Base-by-base conservation (phyloP, 306 rosid genomes). In the Parietaria judaica region DNA sequence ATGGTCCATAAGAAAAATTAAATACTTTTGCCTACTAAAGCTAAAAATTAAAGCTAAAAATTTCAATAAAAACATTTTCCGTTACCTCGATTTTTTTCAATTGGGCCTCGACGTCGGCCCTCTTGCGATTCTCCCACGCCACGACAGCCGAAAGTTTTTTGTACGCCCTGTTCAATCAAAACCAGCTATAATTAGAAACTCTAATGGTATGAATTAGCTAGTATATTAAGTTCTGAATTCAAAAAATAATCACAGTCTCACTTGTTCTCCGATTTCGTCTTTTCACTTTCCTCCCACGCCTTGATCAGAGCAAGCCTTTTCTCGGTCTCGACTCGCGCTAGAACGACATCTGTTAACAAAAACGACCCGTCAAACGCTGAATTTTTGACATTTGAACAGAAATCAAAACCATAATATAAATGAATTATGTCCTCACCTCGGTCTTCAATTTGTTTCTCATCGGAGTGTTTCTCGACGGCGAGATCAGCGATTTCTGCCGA, bases 211-310 rank as follows among this genome's bases (percentile, higher is more conserved):
- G 34, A 8, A 43, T 14, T n/a, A 5, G 48, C 14, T 47, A 0
- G 17, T n/a, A n/a, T n/a, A n/a, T 41, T 64, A 35, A 49, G 37
- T 35, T 17, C 37, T 36, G 56, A 56, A 8, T 47, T 34, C 51
- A 34, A 12, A 14, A 11, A 13, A 39, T 41, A 5, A 41, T 41
- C 45, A 3, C 6, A 1, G 13, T n/a, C 79, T 71, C 79, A 77
- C 97, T 81, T 90, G 76, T 85, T 90, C 59, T 85, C 96, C 31
- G 81, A 84, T 65, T 76, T 86, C 44, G 94, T 81, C 77, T 90
- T 90, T 47, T 90, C 96, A 71, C 87, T 87, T 69, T 90, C 96
- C 70, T 87, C 97, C 97, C 97, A 90, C 51, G 97, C 97, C 69
- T 79, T 90, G 52, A 90, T 78, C 15, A 87, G 76, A 69, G 97